phyloP scores from a whole-genome alignment of 1,284 basidiomycete genomes.

The Golubevia pallescens region DNA sequence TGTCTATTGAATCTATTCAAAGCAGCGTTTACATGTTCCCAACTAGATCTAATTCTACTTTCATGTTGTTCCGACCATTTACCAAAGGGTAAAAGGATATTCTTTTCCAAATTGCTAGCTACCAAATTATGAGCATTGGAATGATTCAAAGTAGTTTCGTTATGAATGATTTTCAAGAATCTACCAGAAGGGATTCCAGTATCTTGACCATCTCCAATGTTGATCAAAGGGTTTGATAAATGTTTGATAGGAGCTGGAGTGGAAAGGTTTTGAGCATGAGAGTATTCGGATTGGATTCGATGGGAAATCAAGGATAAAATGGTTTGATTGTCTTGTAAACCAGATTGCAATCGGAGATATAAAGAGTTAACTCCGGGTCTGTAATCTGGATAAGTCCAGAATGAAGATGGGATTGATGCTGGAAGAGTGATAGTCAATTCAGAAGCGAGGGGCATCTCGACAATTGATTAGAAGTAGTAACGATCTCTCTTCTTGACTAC shows the following conservation, averaged over 20 bases:
- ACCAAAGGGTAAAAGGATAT: conserved; percentile 44
- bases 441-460: conserved; percentile 44
- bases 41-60: conserved; percentile 38
- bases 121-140: conserved; percentile 37
- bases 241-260: conserved; percentile 23
- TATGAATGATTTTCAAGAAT: conserved; percentile 18
- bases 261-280: conserved; percentile 32
- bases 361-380: conserved; percentile 38
- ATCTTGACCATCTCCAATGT: conserved; percentile 9
- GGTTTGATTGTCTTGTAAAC: conserved; percentile 52
- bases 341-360: conserved; percentile 47
- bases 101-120: conserved; percentile 35
- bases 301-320: conserved; percentile 48
- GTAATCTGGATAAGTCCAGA: conserved; percentile 58
- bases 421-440: conserved; percentile 45
- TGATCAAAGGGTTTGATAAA: conserved; percentile 35
- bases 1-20: conserved; percentile 41
- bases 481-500: not conserved
- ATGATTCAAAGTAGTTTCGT: conserved; percentile 31
- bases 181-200: conserved; percentile 4
- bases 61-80: conserved; percentile 47
- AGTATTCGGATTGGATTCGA: conserved; percentile 45
- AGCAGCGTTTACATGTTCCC: conserved; percentile 44
- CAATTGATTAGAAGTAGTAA: too few species aligned
- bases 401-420: conserved; percentile 44